phyloP scores from a whole-genome alignment of 768 basidiomycete genomes.

The Agaricus bisporus region DNA sequence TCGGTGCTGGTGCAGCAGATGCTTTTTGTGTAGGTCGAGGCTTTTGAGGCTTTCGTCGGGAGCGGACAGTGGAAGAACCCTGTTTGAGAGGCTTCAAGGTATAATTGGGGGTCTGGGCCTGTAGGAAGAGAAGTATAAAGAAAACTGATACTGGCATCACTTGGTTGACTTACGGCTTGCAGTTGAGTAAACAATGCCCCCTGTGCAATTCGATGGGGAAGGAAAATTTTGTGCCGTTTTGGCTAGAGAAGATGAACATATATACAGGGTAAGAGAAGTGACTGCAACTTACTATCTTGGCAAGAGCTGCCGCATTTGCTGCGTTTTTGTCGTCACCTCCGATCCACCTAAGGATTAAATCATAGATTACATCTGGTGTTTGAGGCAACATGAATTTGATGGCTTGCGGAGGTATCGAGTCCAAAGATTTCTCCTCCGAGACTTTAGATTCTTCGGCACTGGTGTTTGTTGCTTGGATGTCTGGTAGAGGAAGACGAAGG shows the following conservation, averaged over 20 bases:
- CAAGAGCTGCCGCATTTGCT: conserved; percentile 38
- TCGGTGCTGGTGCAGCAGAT: not conserved
- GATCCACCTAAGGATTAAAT: conserved; percentile 54
- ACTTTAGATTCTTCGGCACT: not conserved
- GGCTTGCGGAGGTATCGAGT: conserved; percentile 9
- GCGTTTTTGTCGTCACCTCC: conserved; percentile 50
- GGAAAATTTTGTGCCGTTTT: conserved; percentile 42
- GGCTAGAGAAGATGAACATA: conserved; percentile 15
- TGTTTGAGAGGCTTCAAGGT: conserved; percentile 57
- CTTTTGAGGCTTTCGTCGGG: conserved; percentile 21
- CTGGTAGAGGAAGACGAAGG: conserved; percentile 37
- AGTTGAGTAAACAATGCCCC: conserved; percentile 54
- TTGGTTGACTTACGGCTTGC: conserved; percentile 39
- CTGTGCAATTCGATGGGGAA: conserved; percentile 52
- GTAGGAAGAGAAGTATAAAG: not conserved
- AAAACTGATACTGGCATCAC: not conserved
- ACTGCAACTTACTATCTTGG: conserved; percentile 34
- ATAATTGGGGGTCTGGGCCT: conserved; percentile 41
- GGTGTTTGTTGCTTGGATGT: conserved; percentile 4
- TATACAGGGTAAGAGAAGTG: not conserved
- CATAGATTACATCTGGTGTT: conserved; percentile 46
- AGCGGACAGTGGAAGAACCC: conserved; percentile 24
- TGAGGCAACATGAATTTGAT: conserved; percentile 28
- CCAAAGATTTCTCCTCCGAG: conserved; percentile 9
- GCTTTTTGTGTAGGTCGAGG: conserved; percentile 26